Percentiles rank a stretch among this genome's conserved stretches.
Evolutionary conservation across 2,329 filamentous ascomycete genomes (phyloP).

Genomic region (Colletotrichum caudatum): DNA sequence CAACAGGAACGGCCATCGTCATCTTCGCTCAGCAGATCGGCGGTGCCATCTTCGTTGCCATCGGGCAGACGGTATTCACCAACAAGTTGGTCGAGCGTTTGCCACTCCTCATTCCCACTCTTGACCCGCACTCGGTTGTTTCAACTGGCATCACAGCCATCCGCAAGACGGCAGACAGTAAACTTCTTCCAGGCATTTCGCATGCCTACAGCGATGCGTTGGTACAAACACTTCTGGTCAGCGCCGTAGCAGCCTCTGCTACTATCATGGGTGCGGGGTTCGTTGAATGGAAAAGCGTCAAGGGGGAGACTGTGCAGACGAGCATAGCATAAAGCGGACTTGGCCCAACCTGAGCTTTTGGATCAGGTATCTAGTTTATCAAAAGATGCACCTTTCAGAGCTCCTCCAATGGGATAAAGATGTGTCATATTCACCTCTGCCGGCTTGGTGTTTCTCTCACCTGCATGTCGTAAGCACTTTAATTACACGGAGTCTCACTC

Average conservation of each 20-base stretch:
- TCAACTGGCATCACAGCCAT: constrained; percentile 54
- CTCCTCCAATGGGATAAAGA: not conserved
- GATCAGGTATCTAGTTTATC: not conserved
- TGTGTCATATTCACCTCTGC: not conserved
- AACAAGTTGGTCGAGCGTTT: constrained; percentile 59
- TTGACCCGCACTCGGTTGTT: constrained; percentile 51
- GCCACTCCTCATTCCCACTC: constrained; percentile 49
- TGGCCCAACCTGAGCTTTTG: not conserved
- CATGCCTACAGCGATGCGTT: constrained; percentile 60
- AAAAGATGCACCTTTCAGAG: not conserved
- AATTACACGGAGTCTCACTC: not conserved
- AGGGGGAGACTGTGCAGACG: constrained; percentile 61
- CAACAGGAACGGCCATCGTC: constrained; percentile 59
- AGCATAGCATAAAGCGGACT: constrained; percentile 15
- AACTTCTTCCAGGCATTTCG: constrained; percentile 51
- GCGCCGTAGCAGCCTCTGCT: constrained; percentile 58
- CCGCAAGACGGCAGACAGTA: constrained; percentile 46
- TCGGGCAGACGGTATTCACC: constrained; percentile 64
- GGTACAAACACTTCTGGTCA: constrained; percentile 57
- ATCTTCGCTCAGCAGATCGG: constrained; percentile 60
- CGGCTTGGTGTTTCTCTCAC: not conserved
- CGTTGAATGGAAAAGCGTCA: constrained; percentile 68
- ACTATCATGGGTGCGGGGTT: constrained; percentile 57
- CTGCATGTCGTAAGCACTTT: constrained; percentile 8
- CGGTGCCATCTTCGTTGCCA: constrained; percentile 62